Percentiles rank a stretch among this genome's conserved stretches.
phyloP scores from a whole-genome alignment of 306 rosid genomes.

The Lathyrus tuberosus region DNA sequence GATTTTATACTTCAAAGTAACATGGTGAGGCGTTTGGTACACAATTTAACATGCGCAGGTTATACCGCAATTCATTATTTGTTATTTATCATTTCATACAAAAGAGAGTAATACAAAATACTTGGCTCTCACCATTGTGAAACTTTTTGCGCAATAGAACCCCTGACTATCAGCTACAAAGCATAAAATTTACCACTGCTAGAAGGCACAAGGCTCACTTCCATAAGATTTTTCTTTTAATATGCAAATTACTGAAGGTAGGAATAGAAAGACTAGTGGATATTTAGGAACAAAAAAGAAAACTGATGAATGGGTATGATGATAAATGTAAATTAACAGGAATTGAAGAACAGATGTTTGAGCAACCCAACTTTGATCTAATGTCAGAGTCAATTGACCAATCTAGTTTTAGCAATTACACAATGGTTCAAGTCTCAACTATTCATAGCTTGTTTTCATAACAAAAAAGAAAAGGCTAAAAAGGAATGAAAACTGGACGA shows the following conservation, averaged over 20 bases:
- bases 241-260: too few relatives aligned
- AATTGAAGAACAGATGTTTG: too few relatives aligned
- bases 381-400: neutral
- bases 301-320: too few relatives aligned
- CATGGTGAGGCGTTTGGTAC: neutral
- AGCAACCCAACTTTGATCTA: too few relatives aligned
- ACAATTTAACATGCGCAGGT: neutral
- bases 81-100: neutral
- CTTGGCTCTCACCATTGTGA: neutral
- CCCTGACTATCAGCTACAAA: neutral
- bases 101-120: neutral
- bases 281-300: too few relatives aligned
- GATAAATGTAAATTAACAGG: too few relatives aligned
- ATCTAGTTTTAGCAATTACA: neutral
- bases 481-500: too few relatives aligned
- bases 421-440: too few relatives aligned
- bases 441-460: too few relatives aligned
- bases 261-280: too few relatives aligned
- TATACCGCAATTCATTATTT: neutral
- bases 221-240: neutral
- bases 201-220: neutral
- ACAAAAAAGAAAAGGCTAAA: too few relatives aligned
- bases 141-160: neutral
- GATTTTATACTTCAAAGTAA: constrained; percentile 19
- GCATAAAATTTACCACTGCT: neutral